phyloP scores from a whole-genome alignment of 495 filamentous ascomycete genomes.

The Lepraria neglecta region DNA sequence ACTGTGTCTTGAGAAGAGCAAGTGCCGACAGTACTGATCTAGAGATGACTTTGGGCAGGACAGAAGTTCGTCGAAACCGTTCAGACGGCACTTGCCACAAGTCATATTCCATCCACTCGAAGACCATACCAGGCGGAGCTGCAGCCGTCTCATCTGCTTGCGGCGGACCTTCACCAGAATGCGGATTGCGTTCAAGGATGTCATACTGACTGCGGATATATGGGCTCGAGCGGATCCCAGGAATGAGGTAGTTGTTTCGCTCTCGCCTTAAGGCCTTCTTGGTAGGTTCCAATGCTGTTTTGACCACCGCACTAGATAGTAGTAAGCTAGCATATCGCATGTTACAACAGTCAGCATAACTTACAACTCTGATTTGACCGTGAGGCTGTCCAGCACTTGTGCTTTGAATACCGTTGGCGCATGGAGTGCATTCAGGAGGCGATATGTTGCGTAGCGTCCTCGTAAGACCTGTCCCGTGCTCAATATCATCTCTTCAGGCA shows the following conservation, averaged over 20 bases:
- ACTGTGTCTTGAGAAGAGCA: constrained; percentile 4
- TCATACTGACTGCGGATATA: constrained; percentile 24
- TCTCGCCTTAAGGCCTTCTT: constrained; percentile 21
- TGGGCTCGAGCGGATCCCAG: constrained; percentile 21
- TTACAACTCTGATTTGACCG: constrained; percentile 22
- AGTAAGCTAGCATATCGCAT: neutral
- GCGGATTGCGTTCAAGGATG: neutral
- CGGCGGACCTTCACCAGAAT: neutral
- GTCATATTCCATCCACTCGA: constrained; percentile 30
- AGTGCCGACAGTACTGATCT: constrained; percentile 13
- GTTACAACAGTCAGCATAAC: neutral
- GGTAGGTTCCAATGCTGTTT: constrained; percentile 7
- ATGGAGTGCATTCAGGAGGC: constrained; percentile 21
- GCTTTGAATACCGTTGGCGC: constrained; percentile 26
- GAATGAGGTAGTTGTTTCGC: constrained; percentile 22
- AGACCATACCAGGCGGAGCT: constrained; percentile 23
- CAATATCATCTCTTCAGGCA: constrained; percentile 22
- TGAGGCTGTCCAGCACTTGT: constrained; percentile 17
- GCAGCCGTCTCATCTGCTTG: neutral
- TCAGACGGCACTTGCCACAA: constrained; percentile 22
- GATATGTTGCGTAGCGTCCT: constrained; percentile 26
- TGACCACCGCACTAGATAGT: neutral
- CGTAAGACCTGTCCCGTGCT: constrained; percentile 23
- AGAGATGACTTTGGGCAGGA: constrained; percentile 16
- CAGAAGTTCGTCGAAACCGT: constrained; percentile 20